Conservation (phyloP, 495 filamentous ascomycete species). For the Evansstolkia leycettana region DNA sequence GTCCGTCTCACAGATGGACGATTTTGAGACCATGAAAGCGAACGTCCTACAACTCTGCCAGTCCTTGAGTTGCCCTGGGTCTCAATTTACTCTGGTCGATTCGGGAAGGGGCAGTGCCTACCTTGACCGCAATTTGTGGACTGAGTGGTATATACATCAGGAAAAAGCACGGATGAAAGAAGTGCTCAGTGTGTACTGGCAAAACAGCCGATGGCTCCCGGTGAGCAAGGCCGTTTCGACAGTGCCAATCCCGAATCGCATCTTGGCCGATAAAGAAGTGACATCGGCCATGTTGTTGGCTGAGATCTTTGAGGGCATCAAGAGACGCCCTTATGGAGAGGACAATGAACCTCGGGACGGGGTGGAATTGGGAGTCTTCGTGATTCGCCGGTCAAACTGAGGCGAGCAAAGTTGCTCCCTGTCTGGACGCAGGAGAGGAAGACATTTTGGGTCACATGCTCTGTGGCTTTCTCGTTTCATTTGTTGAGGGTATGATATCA, state of each 20-base stretch:
- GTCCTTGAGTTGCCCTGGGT: constrained; percentile 26
- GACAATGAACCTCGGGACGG: constrained; percentile 33
- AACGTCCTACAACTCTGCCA: constrained; percentile 38
- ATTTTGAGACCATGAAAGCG: constrained; percentile 42
- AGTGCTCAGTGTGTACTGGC: constrained; percentile 45
- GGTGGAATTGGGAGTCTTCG: constrained; percentile 51
- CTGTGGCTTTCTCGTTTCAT: too few relatives aligned
- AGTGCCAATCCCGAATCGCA: constrained; percentile 16
- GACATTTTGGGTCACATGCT: too few relatives aligned
- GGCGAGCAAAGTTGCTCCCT: too few relatives aligned
- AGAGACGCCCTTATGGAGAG: constrained; percentile 31
- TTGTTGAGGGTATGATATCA: too few relatives aligned
- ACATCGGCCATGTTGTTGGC: constrained; percentile 44
- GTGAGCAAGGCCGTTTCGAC: constrained; percentile 20
- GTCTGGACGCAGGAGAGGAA: too few relatives aligned
- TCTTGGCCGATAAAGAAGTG: constrained; percentile 29
- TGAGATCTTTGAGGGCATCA: constrained; percentile 53
- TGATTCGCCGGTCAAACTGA: constrained; percentile 40
- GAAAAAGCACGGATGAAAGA: constrained; percentile 54
- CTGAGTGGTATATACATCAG: constrained; percentile 61
- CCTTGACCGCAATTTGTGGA: constrained; percentile 48
- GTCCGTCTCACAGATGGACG: constrained; percentile 44
- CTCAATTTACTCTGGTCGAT: constrained; percentile 38
- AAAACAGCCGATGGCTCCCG: constrained; percentile 34
- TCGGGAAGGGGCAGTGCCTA: constrained; percentile 38